Evolutionary conservation across 2,329 filamentous ascomycete genomes (phyloP), one percentile per base, ranked within the genome.

Genomic region (Alternaria incomplexa): DNA sequence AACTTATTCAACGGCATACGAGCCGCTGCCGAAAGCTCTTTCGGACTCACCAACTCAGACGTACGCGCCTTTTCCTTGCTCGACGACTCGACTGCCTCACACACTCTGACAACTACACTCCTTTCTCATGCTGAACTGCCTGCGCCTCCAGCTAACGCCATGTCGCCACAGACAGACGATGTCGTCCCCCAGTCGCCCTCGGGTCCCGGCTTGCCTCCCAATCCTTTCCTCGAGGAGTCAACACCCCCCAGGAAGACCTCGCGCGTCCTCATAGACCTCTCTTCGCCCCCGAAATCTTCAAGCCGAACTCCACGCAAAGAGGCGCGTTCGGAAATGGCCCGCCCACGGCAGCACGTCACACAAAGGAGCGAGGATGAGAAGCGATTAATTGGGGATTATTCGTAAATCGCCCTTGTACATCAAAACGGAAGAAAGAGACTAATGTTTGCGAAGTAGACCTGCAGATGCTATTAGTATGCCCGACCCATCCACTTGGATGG

Each of bases 161-260:
- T 71, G 68, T 48, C 52, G 46, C 25, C 28, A n/a, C 63, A 76
- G 73, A 46, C 64, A 58, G 65, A 68, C 65, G 52, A 76, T 72
- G 71, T 63, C 51, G 45, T 50, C 25, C 32, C 47, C 44, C 44
- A 36, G 32, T 55, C 61, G 26, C 51, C 48, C 13, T 52, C 48
- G 20, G 54, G 30, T 47, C 48, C 45, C 47, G 56, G 48, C 45
- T 47, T 63, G 32, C 61, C 62, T 56, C 47, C 62, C 43, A 17
- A 46, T 32, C 58, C 65, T 36, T 64, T 32, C 50, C 43, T 55
- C 22, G 52, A 43, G 43, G 55, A 51, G 26, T 44, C 57, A 40
- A 28, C 64, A 44, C 30, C 62, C 56, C 13, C 60, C 26, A 28
- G 58, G 28, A 40, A 46, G 26, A 32, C 50, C 8, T 43, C 54